Base-by-base conservation (phyloP, 2,329 filamentous ascomycete species). In the Reticulascus tulasneorum region DNA sequence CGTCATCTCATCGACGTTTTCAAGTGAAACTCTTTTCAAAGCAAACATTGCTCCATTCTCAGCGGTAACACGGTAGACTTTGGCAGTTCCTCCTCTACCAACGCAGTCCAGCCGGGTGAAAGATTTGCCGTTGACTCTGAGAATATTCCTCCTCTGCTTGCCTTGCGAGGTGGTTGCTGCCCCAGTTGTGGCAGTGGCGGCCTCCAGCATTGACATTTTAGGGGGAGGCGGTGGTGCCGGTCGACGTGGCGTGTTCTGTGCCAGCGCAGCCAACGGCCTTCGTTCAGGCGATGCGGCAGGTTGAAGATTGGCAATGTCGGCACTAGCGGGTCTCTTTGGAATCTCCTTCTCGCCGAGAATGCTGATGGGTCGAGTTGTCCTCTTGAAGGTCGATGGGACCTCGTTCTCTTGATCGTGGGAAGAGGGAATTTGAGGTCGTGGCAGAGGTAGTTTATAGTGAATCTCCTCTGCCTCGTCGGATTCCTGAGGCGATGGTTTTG, bases 11-110 rank as follows among this genome's bases (percentile, higher is more conserved):
- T 98, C 91, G 19, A 88, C 86, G 51, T 91, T 85, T 54, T 94
- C 89, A 7, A 97, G 72, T 34, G 91, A 87, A 17, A 98, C 93
- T 31, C 88, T 77, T 65, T 98, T 98, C 47, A 98, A 65, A 1
- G 93, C 93, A 61, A 95, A 90, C 62, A 95, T 87, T 58, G 90
- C 94, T 53, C 88, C 90, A 54, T 96, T 97, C 59, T 98, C 93
- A 0, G 93, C 91, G 70, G 94, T 94, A 22, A 98, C 93, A 29
- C 89, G 83, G 60, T 95, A 98, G 2, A 98, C 93, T 54, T 94
- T 90, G 32, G 85, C 90, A 49, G 88, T 96, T 21, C 93, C 93
- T 44, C 93, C 93, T 39, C 90, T 83, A 9, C 93, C 93, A 47
- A 98, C 82, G 48, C 85, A 87, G 57, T 95, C 90, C 44, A 97